phyloP scores from a whole-genome alignment of 2,329 filamentous ascomycete genomes.

The Pseudopyricularia cyperi region DNA sequence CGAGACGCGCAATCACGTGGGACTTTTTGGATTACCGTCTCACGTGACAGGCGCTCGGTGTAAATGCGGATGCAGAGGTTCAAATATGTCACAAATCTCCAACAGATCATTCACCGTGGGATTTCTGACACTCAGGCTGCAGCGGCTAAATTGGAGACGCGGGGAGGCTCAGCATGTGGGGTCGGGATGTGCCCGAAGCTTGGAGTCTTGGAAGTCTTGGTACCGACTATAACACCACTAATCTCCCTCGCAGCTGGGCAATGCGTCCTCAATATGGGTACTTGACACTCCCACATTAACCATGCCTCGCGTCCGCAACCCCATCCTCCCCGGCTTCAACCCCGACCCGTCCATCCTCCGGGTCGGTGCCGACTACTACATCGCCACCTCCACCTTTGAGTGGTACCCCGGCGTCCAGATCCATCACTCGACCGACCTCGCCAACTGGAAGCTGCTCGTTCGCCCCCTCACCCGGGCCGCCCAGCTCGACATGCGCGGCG shows the following conservation, averaged over 20 bases:
- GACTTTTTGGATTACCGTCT: too few relatives aligned
- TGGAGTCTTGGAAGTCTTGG: neutral
- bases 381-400: conserved; percentile 42
- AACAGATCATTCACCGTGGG: too few relatives aligned
- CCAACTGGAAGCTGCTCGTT: conserved; percentile 34
- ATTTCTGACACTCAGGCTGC: too few relatives aligned
- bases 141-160: neutral
- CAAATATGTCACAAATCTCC: too few relatives aligned
- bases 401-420: conserved; percentile 44
- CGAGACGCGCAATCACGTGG: too few relatives aligned
- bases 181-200: neutral
- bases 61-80: too few relatives aligned
- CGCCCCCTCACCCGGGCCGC: conserved; percentile 34
- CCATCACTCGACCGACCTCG: conserved; percentile 37
- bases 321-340: conserved; percentile 42
- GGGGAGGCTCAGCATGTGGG: neutral
- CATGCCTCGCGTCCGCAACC: conserved; percentile 27
- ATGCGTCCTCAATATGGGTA: too few relatives aligned
- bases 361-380: conserved; percentile 39
- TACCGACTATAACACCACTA: neutral
- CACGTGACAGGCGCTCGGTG: too few relatives aligned
- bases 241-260: neutral
- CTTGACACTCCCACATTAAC: neutral
- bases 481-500: conserved; percentile 30
- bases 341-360: conserved; percentile 38